Base-by-base conservation (phyloP, 2,329 filamentous ascomycete genomes). In the Mycosphaerella sp. region DNA sequence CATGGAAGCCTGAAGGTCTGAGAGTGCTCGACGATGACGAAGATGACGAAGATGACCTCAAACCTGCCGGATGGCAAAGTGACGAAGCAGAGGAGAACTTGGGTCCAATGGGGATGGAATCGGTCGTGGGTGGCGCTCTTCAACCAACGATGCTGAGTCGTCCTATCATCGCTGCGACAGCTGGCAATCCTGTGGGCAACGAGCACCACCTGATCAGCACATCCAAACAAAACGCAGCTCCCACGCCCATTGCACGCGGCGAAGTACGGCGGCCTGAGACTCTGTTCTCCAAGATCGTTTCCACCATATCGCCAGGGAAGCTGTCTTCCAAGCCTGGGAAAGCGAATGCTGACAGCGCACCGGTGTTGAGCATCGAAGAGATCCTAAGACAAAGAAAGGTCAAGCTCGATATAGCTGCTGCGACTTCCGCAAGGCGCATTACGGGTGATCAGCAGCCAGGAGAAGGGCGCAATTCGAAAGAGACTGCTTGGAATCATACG, bases 1-100 rank as follows among this genome's bases (percentile, higher is more conserved):
- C 74, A 2, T 79, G 76, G 74, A 80, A 80, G 60, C 70, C 68
- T 1, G 69, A 73, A 2, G 74, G 75, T 0, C 61, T 80, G n/a
- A 69, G 71, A 14, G 68, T 79, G 12, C 63, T 81, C 2, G 70
- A 73, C 14, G 55, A 59, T 5, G 51, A 63, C 2, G 67, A 72
- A 6, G 66, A 69, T 29, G 72, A 74, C 1, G 70, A 74, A 6
- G 63, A 67, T 8, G 59, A 67, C 12, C 11, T 61, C 34, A 14
- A 54, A 10, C 31, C 55, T 44, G 44, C 32, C 43, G 42, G 51
- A 14, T 42, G 45, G 47, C 40, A 57, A n/a, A 51, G 32, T 39
- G 55, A 58, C 21, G 55, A 59, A 8, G 53, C 40, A 5, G 44
- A 42, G 14, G 23, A 50, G n/a, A 48, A 58, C 14, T 11, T 45